Conservation (phyloP, 441 rosid genomes). For the Daphne laureola region DNA sequence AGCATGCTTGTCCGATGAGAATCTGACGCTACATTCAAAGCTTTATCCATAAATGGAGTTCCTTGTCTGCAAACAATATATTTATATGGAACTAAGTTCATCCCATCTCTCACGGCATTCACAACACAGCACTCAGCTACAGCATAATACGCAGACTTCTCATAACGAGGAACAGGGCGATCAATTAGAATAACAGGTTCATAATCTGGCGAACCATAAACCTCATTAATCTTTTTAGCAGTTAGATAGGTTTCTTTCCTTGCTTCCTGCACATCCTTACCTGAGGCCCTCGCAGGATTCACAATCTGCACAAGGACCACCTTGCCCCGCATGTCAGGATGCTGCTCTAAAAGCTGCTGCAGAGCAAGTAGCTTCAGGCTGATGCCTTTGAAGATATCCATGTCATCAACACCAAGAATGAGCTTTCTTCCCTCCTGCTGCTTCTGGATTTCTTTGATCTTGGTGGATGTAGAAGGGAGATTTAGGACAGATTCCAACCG, state of each 20-base stretch:
- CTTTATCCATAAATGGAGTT: conserved; percentile 47
- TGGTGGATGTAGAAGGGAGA: conserved; percentile 56
- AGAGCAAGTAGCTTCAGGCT: conserved; percentile 68
- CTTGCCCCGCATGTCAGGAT: conserved; percentile 50
- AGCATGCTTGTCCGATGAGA: conserved; percentile 76
- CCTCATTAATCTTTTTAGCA: conserved; percentile 61
- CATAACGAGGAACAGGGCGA: conserved; percentile 68
- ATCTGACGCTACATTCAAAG: conserved; percentile 33
- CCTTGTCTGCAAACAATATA: conserved; percentile 86
- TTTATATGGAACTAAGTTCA: conserved; percentile 85
- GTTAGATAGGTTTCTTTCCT: conserved; percentile 59
- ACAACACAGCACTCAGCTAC: conserved; percentile 83
- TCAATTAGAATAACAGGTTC: conserved; percentile 76
- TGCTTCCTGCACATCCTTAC: conserved; percentile 82
- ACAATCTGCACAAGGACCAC: conserved; percentile 80
- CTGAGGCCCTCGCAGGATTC: conserved; percentile 84
- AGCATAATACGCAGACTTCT: conserved; percentile 82
- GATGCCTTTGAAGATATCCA: conserved; percentile 93
- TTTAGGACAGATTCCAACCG: conserved; percentile 76
- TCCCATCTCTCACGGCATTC: conserved; percentile 90
- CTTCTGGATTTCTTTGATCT: conserved; percentile 59
- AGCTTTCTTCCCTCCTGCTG: conserved; percentile 62
- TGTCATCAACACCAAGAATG: conserved; percentile 25
- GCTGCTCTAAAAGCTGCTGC: conserved; percentile 65
- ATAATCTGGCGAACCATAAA: conserved; percentile 55